Evolutionary conservation across 768 basidiomycete genomes (phyloP).

Genomic region (Gloeopeniophorella convolvens): DNA sequence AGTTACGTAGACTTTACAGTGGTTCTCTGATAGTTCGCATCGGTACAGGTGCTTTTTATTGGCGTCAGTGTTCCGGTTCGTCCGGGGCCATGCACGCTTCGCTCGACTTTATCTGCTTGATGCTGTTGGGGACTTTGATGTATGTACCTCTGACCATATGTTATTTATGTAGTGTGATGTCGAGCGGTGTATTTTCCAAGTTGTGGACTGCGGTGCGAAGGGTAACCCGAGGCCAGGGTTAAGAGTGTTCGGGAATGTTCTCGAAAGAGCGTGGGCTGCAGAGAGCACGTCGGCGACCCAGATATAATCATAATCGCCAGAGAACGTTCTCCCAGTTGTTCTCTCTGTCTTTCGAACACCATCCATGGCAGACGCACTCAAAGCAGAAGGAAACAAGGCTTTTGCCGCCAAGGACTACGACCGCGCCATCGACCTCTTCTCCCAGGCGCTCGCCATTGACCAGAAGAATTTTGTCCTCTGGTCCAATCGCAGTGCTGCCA

Average conservation of each 20-base stretch:
- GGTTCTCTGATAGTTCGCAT: too few species aligned
- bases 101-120: too few species aligned
- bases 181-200: too few species aligned
- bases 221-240: slow-evolving; percentile 8
- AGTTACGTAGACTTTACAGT: too few species aligned
- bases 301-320: not conserved
- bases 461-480: slow-evolving; percentile 81
- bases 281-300: not conserved
- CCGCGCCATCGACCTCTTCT: slow-evolving; percentile 77
- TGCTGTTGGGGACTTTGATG: too few species aligned
- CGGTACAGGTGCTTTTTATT: too few species aligned
- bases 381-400: slow-evolving; percentile 93
- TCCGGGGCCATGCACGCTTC: too few species aligned
- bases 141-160: too few species aligned
- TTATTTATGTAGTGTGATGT: too few species aligned
- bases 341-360: not conserved
- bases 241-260: slow-evolving; percentile 14
- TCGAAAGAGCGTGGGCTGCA: too few species aligned
- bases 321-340: not conserved
- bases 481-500: slow-evolving; percentile 89
- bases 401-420: slow-evolving; percentile 92
- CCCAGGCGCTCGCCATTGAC: slow-evolving; percentile 79
- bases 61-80: too few species aligned
- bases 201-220: too few species aligned
- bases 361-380: slow-evolving; percentile 45